A percentile compares a stretch with the other conserved stretches of the same genome.
Conservation (phyloP, 345 rosid species). For the Anastatica hierochuntica region DNA sequence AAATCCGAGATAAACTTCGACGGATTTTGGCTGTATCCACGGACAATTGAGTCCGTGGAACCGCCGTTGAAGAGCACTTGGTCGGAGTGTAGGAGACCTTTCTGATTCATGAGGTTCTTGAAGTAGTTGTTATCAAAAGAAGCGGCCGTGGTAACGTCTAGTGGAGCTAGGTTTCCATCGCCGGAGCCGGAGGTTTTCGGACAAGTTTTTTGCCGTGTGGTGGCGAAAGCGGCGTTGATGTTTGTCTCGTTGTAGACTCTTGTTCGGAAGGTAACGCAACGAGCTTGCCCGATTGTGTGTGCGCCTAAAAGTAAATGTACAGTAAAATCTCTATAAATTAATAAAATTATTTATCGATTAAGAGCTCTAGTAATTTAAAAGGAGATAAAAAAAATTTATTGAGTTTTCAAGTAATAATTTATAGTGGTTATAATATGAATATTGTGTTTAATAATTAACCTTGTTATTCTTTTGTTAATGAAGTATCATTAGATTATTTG, state of each 20-base stretch:
- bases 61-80: slow-evolving; percentile 69
- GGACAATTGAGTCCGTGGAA: slow-evolving; percentile 52
- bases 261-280: slow-evolving; percentile 51
- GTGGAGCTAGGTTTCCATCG: slow-evolving; percentile 55
- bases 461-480: too few relatives aligned
- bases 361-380: too few relatives aligned
- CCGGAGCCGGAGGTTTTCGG: slow-evolving; percentile 43
- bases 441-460: too few relatives aligned
- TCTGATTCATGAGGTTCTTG: slow-evolving; percentile 49
- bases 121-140: slow-evolving; percentile 60
- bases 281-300: slow-evolving; percentile 74
- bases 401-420: too few relatives aligned
- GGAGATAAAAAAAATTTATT: too few relatives aligned
- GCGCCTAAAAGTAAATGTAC: slow-evolving; percentile 30
- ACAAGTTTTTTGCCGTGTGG: slow-evolving; percentile 31
- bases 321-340: too few relatives aligned
- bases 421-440: too few relatives aligned
- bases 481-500: too few relatives aligned
- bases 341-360: too few relatives aligned
- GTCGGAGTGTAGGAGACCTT: slow-evolving; percentile 72
- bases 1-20: slow-evolving; percentile 53
- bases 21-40: slow-evolving; percentile 41
- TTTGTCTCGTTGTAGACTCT: slow-evolving; percentile 65
- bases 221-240: slow-evolving; percentile 54
- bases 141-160: slow-evolving; percentile 46